Conservation (phyloP, 192 early-diverging fungal species). For the Coemansia javaensis region DNA sequence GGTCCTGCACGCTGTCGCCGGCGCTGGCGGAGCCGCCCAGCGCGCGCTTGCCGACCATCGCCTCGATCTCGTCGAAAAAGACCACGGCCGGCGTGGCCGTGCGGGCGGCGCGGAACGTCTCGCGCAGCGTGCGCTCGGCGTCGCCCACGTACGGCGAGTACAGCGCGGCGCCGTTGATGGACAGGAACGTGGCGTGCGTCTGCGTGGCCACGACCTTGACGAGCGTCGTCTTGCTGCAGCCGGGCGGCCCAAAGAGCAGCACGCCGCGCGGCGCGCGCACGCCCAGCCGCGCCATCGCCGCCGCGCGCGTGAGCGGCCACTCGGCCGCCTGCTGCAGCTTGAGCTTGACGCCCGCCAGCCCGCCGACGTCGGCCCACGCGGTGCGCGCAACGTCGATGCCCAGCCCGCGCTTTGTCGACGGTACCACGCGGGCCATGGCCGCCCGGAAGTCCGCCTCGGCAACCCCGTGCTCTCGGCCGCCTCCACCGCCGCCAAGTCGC, state of each 20-base stretch:
- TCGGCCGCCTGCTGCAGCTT: slow-evolving; percentile 78
- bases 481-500: not conserved
- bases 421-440: slow-evolving; percentile 58
- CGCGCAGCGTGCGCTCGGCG: slow-evolving; percentile 52
- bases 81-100: slow-evolving; percentile 75
- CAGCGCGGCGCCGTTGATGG: slow-evolving; percentile 49
- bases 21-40: slow-evolving; percentile 50
- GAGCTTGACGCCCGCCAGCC: slow-evolving; percentile 73
- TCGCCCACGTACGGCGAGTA: slow-evolving; percentile 40
- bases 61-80: slow-evolving; percentile 97
- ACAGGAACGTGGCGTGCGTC: slow-evolving; percentile 65
- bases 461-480: too few species aligned
- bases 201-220: slow-evolving; percentile 82
- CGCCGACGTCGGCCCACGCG: slow-evolving; percentile 85
- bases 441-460: slow-evolving; percentile 70
- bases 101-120: slow-evolving; percentile 76
- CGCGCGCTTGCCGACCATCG: slow-evolving; percentile 83
- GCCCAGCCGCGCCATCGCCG: slow-evolving; percentile 69
- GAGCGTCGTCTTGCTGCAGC: slow-evolving; percentile 96
- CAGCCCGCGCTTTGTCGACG: slow-evolving; percentile 70
- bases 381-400: slow-evolving; percentile 57
- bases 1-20: slow-evolving; percentile 29
- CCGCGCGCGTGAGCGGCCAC: slow-evolving; percentile 76
- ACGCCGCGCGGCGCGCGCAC: slow-evolving; percentile 80
- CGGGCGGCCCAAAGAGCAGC: slow-evolving; percentile 94